Evolutionary conservation across 202 grass and related monocot genomes (phyloP).

Genomic region (Panicum hallii): DNA sequence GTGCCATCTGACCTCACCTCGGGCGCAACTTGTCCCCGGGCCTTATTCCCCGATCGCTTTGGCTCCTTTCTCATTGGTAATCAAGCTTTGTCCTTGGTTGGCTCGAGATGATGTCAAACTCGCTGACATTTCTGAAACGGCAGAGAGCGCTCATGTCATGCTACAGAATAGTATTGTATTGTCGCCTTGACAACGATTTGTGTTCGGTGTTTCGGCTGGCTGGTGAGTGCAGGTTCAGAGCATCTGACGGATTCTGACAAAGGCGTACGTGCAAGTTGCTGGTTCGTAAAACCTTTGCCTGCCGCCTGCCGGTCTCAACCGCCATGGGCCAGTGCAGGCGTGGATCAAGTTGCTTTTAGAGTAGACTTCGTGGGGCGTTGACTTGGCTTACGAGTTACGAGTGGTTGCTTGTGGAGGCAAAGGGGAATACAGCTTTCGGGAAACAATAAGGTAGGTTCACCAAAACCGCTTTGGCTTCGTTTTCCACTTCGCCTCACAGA

Average conservation of each 20-base stretch:
- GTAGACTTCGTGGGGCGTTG: constrained; percentile 17
- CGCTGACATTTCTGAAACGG: constrained; percentile 5
- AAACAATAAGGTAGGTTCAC: not conserved
- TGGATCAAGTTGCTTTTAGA: constrained; percentile 44
- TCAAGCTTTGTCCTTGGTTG: constrained; percentile 3
- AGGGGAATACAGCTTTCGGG: not conserved
- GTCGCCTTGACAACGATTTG: constrained; percentile 15
- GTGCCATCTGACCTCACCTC: constrained; percentile 28
- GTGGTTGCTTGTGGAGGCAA: constrained; percentile 2
- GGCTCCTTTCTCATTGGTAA: too few species aligned
- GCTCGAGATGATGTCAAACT: not conserved
- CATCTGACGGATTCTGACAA: not conserved
- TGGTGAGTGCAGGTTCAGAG: constrained; percentile 13
- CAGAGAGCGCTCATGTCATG: not conserved
- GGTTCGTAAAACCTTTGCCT: not conserved
- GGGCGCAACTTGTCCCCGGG: not conserved
- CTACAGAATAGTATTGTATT: not conserved
- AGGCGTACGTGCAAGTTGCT: constrained; percentile 26
- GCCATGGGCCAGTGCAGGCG: not conserved
- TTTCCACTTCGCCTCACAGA: too few species aligned
- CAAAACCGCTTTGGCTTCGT: too few species aligned
- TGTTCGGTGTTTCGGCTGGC: not conserved
- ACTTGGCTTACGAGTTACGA: not conserved
- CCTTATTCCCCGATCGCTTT: too few species aligned
- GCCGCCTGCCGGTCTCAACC: not conserved